A percentile compares a stretch with the other conserved stretches of the same genome.
Conservation (phyloP, 805 yeast genomes). For the Sungouiozyma intestinalis region DNA sequence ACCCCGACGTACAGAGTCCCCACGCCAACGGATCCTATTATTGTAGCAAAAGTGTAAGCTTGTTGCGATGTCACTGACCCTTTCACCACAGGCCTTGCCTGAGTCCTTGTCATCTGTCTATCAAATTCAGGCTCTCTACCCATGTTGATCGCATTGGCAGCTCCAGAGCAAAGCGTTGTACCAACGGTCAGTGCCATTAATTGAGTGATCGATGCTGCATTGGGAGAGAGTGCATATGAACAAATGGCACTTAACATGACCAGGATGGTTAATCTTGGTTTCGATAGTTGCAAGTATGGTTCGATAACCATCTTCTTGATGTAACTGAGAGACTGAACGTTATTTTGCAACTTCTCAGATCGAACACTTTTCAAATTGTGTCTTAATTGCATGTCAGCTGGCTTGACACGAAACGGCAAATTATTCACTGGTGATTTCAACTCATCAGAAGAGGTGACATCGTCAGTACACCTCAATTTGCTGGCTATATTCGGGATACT, state of each 20-base stretch:
- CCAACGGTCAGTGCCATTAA: slow-evolving; percentile 70
- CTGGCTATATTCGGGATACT: slow-evolving; percentile 5
- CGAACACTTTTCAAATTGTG: slow-evolving; percentile 6
- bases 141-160: slow-evolving; percentile 96
- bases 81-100: slow-evolving; percentile 80
- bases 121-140: slow-evolving; percentile 92
- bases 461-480: slow-evolving; percentile 28
- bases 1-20: slow-evolving; percentile 66
- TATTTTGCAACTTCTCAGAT: not conserved
- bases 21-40: slow-evolving; percentile 63
- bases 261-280: slow-evolving; percentile 78
- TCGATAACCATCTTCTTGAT: slow-evolving; percentile 34
- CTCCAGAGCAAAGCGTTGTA: slow-evolving; percentile 78
- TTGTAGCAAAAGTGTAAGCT: slow-evolving; percentile 72
- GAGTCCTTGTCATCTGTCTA: slow-evolving; percentile 76
- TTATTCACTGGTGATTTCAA: not conserved
- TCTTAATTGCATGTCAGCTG: slow-evolving; percentile 24
- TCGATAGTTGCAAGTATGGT: slow-evolving; percentile 73
- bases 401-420: slow-evolving; percentile 47
- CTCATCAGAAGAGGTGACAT: slow-evolving; percentile 9
- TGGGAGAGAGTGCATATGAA: slow-evolving; percentile 86
- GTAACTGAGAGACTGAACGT: slow-evolving; percentile 7
- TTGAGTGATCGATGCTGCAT: slow-evolving; percentile 60
- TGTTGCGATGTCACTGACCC: slow-evolving; percentile 67
- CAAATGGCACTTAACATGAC: slow-evolving; percentile 90